Evolutionary conservation across 805 yeast species (phyloP), one percentile per base, ranked within the genome.

Genomic region (Kazachstania taianensis): DNA sequence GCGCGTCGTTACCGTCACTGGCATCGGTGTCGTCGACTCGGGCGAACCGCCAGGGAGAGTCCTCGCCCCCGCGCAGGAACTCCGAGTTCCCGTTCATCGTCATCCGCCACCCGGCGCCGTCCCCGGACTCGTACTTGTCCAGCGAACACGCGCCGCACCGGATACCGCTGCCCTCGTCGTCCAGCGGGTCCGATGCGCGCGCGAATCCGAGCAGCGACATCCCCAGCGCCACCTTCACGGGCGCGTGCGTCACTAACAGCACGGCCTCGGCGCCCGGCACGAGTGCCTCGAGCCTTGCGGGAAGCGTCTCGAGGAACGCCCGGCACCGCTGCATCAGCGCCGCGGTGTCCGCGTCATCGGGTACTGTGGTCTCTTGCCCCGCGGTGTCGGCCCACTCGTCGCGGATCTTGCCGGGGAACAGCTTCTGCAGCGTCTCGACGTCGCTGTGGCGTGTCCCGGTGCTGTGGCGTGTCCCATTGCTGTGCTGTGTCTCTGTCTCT

Each of bases 1-100:
- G 65, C 25, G 62, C 66, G 35, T 65, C 67, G 3, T 43, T 52
- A 7, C 33, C 34, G 12, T 13, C 23, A n/a, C 18, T 32, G 5
- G 8, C 16, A 12, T 5, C 8, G 15, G 2, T 18, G 6, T 15
- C 24, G 16, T 14, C 16, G 8, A 5, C 5, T 36, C 63, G 66
- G 49, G 72, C 73, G 63, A 86, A 89, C 48, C 78, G 75, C 96
- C 96, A 87, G 52, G 83, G 78, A 94, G 85, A 84, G 56, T 86
- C 96, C 49, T 87, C 92, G 6, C 97, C 97, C 5, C 68, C 59
- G 5, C 71, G 55, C 41, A 89, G 63, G 48, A 79, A 86, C 30
- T 70, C 75, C 6, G 84, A 73, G 43, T 74, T 69, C 4, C 96
- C 96, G 53, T 82, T 83, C 69, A 71, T 66, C 14, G 64, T 64